Conservation (phyloP, 1,284 basidiomycete genomes). For the Ceratobasidium theobromae region DNA sequence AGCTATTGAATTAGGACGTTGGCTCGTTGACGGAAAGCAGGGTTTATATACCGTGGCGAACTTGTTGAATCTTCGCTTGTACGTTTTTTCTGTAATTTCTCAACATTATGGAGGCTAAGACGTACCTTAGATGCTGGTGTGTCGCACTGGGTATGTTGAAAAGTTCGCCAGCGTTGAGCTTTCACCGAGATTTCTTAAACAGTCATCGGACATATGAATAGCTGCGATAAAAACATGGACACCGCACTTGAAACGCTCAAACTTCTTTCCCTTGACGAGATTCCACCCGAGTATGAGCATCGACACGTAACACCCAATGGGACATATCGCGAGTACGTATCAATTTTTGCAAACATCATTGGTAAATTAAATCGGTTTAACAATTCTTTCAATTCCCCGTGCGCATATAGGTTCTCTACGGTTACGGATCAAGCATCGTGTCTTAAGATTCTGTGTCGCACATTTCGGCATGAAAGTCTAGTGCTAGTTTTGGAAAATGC, state of each 20-base stretch:
- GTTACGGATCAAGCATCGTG: too few species aligned
- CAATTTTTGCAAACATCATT: too few species aligned
- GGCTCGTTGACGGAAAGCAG: neutral
- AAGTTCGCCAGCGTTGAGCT: too few species aligned
- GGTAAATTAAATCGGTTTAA: too few species aligned
- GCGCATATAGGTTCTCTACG: too few species aligned
- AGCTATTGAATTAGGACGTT: neutral
- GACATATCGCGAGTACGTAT: neutral
- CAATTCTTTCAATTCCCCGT: too few species aligned
- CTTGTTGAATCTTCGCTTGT: slow-evolving; percentile 17
- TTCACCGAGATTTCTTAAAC: too few species aligned
- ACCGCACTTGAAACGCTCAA: neutral
- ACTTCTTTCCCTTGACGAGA: neutral
- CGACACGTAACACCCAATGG: neutral
- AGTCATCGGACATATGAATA: slow-evolving; percentile 1
- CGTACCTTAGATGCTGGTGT: slow-evolving; percentile 4
- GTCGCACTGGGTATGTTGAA: neutral
- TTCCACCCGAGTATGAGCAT: neutral
- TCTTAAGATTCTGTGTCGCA: too few species aligned
- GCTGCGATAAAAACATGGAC: neutral
- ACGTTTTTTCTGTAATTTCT: neutral
- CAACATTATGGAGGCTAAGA: neutral
- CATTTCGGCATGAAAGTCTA: too few species aligned
- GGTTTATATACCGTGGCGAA: neutral
- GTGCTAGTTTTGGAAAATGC: too few species aligned